Percentiles rank a stretch among this genome's conserved stretches.
These are phyloP conservation scores for Ophioceras dolichostomum DNA, from an alignment of 2,329 filamentous ascomycete genomes.

Conservation along the genomic window DNA sequence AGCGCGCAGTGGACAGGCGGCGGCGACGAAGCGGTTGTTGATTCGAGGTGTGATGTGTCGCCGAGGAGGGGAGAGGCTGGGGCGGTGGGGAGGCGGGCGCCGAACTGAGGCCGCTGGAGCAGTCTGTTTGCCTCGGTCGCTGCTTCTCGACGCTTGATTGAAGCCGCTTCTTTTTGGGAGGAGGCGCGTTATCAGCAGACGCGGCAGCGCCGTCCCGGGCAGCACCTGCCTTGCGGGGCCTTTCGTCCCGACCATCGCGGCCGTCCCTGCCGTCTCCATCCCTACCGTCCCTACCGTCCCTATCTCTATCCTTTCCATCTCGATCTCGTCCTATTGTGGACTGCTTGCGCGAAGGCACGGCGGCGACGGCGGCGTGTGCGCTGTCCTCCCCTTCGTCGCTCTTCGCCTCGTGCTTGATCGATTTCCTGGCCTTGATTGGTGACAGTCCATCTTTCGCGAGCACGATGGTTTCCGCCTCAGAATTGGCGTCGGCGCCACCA, in stretches of 20 bases:
- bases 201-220: constrained; percentile 16
- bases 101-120: constrained; percentile 45
- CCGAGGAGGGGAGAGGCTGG: constrained; percentile 20
- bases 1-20: constrained; percentile 23
- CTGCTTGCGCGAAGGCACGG: constrained; percentile 18
- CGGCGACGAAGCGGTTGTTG: constrained; percentile 17
- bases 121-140: constrained; percentile 28
- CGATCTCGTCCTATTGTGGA: too few species aligned
- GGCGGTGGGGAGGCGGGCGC: constrained; percentile 42
- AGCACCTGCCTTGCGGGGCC: background rate
- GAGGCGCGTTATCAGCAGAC: constrained; percentile 17
- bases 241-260: constrained; percentile 1
- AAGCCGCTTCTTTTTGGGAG: constrained; percentile 38
- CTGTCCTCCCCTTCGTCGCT: constrained; percentile 41
- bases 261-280: constrained; percentile 6
- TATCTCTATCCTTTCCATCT: too few species aligned
- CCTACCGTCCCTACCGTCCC: constrained; percentile 20
- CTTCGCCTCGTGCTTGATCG: constrained; percentile 52
- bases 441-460: constrained; percentile 50
- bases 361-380: constrained; percentile 11
- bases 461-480: constrained; percentile 62
- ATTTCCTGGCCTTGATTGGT: constrained; percentile 49
- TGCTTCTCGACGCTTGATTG: constrained; percentile 28
- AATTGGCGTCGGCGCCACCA: constrained; percentile 43
- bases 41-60: constrained; percentile 12